Percentiles rank a stretch among this genome's conserved stretches.
Conservation (phyloP, 2,329 filamentous ascomycete species). For the Stachybotrys chlorohalonatus region DNA sequence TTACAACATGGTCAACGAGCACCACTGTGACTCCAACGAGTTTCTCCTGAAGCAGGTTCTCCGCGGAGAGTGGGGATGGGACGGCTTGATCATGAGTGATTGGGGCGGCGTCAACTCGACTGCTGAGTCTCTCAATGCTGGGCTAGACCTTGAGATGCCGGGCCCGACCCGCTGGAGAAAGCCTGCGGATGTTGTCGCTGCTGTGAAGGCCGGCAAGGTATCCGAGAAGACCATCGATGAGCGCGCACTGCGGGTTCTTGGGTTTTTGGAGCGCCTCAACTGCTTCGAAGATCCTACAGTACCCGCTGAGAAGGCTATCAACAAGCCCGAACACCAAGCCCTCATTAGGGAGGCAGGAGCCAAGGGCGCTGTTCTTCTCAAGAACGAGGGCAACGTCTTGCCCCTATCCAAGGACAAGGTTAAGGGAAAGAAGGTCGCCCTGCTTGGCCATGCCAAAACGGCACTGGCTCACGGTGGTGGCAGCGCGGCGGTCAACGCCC, state of each 20-base stretch:
- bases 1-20: constrained; percentile 30
- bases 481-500: constrained; percentile 23
- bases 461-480: constrained; percentile 27
- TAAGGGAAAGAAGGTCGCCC: constrained; percentile 20
- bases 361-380: constrained; percentile 54
- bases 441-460: constrained; percentile 23
- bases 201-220: constrained; percentile 18
- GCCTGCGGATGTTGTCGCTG: constrained; percentile 17
- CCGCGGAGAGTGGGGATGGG: constrained; percentile 35
- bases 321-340: constrained; percentile 21
- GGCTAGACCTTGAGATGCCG: constrained; percentile 27
- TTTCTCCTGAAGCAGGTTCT: constrained; percentile 23
- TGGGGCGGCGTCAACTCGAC: constrained; percentile 26
- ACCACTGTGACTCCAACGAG: constrained; percentile 18
- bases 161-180: constrained; percentile 22
- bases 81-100: constrained; percentile 23
- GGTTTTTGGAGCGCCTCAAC: constrained; percentile 16
- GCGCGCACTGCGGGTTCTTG: constrained; percentile 18
- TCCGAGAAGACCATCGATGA: constrained; percentile 18
- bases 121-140: constrained; percentile 21
- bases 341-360: constrained; percentile 19
- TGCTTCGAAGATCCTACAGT: constrained; percentile 18
- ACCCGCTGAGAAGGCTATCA: constrained; percentile 16
- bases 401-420: constrained; percentile 37
- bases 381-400: constrained; percentile 49